Base-by-base conservation (phyloP, 2,329 filamentous ascomycete genomes). In the Botrytis fabae region DNA sequence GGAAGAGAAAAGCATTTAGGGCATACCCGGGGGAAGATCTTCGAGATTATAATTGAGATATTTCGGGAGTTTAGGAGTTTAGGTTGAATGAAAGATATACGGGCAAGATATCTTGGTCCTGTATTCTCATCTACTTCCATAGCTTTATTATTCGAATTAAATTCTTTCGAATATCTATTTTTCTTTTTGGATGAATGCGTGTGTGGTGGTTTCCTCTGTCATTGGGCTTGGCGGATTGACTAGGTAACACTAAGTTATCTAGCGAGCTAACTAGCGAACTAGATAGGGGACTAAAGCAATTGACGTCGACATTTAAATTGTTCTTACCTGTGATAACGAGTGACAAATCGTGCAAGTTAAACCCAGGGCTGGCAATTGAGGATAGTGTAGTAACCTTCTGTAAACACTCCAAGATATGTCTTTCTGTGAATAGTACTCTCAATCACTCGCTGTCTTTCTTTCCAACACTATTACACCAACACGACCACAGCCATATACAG, bases 251-350 rank as follows among this genome's bases (percentile, higher is more conserved):
- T 28, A 44, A 20, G 8, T 28, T 0, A 9, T 44, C 61, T 63
- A 63, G 38, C 61, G 61, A 63, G 25, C 38, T 12, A n/a, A 63
- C 61, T 63, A 63, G 38, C 38, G 61, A 63, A 63, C 16, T 28
- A 63, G 16, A 42, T 63, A 63, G 25, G 60, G 61, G 61, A 25
- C 38, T 18, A 22, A 28, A 63, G 8, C 18, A 28, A 12, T 12
- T 28, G 16, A 10, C 25, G 16, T 42, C 20, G 16, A 25, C 5
- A 28, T n/a, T 9, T 42, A 38, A 35, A 25, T 61, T 6, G 59
- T 61, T 25, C 59, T 40, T 61, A 4, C 59, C 59, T 4, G 16
- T 38, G 22, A n/a, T 40, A 61, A 40, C 1, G 12, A 40, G n/a
- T 18, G n/a, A 40, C 40, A 9, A 4, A 40, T 16, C 3, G 9